phyloP scores from a whole-genome alignment of 2,329 filamentous ascomycete genomes.

The Pseudopyrenochaeta lycopersici region DNA sequence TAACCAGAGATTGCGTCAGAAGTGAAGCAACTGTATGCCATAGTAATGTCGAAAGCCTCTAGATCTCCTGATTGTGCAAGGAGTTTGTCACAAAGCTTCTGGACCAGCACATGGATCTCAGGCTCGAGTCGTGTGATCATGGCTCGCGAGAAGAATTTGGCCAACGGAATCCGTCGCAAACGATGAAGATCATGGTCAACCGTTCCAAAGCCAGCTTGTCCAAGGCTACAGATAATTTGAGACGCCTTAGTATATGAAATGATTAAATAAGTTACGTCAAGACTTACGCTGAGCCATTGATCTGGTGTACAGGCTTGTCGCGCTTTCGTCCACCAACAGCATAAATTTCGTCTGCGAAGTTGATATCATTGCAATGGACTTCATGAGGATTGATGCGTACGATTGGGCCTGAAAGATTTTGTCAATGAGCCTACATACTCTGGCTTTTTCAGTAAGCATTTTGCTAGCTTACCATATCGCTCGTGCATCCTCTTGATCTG shows the following conservation, averaged over 20 bases:
- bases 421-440: not conserved
- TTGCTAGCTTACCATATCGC: constrained; percentile 38
- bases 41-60: constrained; percentile 30
- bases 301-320: constrained; percentile 35
- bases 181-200: constrained; percentile 44
- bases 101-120: constrained; percentile 24
- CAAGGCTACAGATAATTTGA: constrained; percentile 15
- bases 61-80: constrained; percentile 27
- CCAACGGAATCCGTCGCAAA: constrained; percentile 39
- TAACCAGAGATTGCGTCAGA: constrained; percentile 33
- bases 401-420: constrained; percentile 35
- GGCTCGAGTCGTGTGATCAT: constrained; percentile 36
- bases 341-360: constrained; percentile 42
- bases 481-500: constrained; percentile 49
- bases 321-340: constrained; percentile 34
- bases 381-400: constrained; percentile 46
- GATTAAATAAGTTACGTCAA: not conserved
- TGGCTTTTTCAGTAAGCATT: not conserved
- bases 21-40: constrained; percentile 39
- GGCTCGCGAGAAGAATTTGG: constrained; percentile 48
- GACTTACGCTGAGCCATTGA: constrained; percentile 36
- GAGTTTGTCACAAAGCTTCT: constrained; percentile 36
- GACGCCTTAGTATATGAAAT: not conserved
- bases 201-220: constrained; percentile 32
- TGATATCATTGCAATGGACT: constrained; percentile 41